Conservation (phyloP, 208 protist genomes). For the Acanthamoeba culbertsoni region DNA sequence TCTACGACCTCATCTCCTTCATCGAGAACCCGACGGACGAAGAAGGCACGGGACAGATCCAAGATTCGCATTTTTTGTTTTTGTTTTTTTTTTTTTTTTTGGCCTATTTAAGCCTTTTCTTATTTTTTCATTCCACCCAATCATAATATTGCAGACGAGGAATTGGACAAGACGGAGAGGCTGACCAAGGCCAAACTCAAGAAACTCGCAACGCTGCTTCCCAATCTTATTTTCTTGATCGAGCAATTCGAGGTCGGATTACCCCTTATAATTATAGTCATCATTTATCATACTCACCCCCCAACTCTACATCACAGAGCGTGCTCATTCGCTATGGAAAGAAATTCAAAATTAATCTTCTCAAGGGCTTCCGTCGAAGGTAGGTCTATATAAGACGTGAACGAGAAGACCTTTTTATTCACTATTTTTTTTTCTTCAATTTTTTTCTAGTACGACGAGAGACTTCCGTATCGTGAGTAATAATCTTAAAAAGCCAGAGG, state of each 20-base stretch:
- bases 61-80: no score
- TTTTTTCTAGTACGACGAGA: neutral
- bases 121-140: neutral
- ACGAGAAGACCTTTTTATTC: neutral
- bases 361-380: neutral
- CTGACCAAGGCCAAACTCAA: conserved; percentile 58
- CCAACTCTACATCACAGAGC: neutral
- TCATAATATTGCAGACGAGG: neutral
- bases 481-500: neutral
- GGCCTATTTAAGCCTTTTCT: no score
- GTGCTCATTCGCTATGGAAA: conserved; percentile 20
- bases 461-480: conserved; percentile 26
- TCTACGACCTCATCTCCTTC: conserved; percentile 51
- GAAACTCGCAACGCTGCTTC: neutral
- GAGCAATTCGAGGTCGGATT: conserved; percentile 56
- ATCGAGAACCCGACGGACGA: neutral
- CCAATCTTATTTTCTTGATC: conserved; percentile 56
- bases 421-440: neutral
- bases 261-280: neutral
- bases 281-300: neutral
- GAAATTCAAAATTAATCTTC: conserved; percentile 41
- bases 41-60: neutral
- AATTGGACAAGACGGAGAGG: neutral
- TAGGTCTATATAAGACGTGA: no score
- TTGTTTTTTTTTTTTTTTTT: no score